Evolutionary conservation across 2,329 filamentous ascomycete species (phyloP), one percentile per base, ranked within the genome.

Genomic region (Trichophyton rubrum): DNA sequence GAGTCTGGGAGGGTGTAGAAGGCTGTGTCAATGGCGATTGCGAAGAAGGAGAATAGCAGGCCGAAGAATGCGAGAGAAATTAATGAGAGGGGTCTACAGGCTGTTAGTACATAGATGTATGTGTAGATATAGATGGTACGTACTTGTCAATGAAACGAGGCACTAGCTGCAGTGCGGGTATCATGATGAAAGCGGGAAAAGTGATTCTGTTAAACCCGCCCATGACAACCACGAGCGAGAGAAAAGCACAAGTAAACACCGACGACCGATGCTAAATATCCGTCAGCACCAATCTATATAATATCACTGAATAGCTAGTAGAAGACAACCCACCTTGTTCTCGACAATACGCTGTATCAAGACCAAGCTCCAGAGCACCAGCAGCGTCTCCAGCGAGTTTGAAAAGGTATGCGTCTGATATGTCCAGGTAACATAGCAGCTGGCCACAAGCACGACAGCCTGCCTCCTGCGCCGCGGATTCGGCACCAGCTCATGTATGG

Each of bases 391-490:
- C 66, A 97, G 82, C 63, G 92, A 95, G 75, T 99, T 99, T 64
- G 92, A 97, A 73, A 99, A 97, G 11, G 93, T 97, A 75, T 99
- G 93, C 17, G 90, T 93, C 75, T 99, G 93, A 76, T 92, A 96
- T 51, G 92, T 96, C 92, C 93, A 99, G 56, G 93, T 99, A 67
- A 96, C 92, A 75, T 97, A 99, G 27, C 90, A 96, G 30, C 92
- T 97, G 53, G 92, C 90, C 63, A 96, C 88, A 61, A 99, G 80
- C 53, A 95, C 79, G 51, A 95, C 83, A 8, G 90, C 89, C 60
- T 87, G 78, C 67, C 83, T 83, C 64, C 90, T 85, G 68, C 82
- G 77, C 62, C 85, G 85, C 64, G 85, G 85, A 43, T 87, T 87
- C 63, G 85, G 84, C 60, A 96, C 85, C 64, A 97, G 80, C 73